Evolutionary conservation across 306 rosid genomes (phyloP).

Genomic region (Glycine soja): DNA sequence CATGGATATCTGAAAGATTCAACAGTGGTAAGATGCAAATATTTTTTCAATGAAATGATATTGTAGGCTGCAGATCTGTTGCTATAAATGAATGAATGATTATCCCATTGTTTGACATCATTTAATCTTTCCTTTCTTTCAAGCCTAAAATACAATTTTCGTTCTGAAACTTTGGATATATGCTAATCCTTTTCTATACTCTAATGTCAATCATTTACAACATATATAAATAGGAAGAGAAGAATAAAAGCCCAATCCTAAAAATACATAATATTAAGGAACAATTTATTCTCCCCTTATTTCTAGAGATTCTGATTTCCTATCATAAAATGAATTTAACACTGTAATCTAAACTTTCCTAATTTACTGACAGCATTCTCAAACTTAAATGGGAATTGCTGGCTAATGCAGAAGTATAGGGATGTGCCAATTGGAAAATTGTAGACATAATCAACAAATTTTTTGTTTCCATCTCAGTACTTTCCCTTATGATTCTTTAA

Average conservation of each 20-base stretch:
- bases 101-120: too few species aligned
- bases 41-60: conserved; percentile 23
- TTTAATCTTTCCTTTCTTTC: too few species aligned
- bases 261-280: neutral
- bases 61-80: conserved; percentile 5
- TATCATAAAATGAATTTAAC: neutral
- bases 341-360: neutral
- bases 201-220: neutral
- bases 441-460: neutral
- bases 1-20: conserved; percentile 81
- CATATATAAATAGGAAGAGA: neutral
- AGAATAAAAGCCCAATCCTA: neutral
- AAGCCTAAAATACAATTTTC: too few species aligned
- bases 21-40: conserved; percentile 64
- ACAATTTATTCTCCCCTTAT: neutral
- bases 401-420: conserved; percentile 4
- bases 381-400: neutral
- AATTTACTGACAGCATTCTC: neutral
- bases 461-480: neutral
- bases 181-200: neutral
- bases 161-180: too few species aligned
- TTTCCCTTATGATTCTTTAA: neutral
- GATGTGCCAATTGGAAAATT: conserved; percentile 5
- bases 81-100: neutral
- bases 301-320: neutral